phyloP scores from a whole-genome alignment of 1,139 yeast genomes.

The Diutina pseudorugosa region DNA sequence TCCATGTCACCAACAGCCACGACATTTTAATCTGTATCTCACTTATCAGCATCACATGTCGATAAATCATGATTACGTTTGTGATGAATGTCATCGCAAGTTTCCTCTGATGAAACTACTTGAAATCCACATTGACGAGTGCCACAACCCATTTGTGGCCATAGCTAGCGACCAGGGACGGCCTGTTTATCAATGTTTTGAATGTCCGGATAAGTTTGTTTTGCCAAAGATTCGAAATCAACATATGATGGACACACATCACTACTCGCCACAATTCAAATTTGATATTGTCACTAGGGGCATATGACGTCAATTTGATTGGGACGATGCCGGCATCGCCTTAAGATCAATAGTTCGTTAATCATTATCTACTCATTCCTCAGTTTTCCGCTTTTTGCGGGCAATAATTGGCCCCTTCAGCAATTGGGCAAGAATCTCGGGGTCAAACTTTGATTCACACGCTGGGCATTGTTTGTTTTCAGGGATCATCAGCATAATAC shows the following conservation, averaged over 20 bases:
- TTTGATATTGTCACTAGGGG: slow-evolving; percentile 23
- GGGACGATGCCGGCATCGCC: background rate
- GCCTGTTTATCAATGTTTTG: slow-evolving; percentile 29
- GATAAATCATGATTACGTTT: slow-evolving; percentile 16
- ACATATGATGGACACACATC: slow-evolving; percentile 39
- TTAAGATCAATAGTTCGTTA: background rate
- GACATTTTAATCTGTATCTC: slow-evolving; percentile 11
- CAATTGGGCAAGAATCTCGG: slow-evolving; percentile 30
- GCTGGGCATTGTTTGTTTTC: slow-evolving; percentile 41
- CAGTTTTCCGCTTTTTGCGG: slow-evolving; percentile 17
- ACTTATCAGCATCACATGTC: slow-evolving; percentile 21
- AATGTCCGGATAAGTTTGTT: slow-evolving; percentile 16
- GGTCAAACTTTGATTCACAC: slow-evolving; percentile 39
- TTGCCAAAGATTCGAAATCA: slow-evolving; percentile 23
- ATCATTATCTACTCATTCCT: background rate
- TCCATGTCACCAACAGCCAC: background rate
- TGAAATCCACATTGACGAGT: slow-evolving; percentile 38
- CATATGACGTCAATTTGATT: slow-evolving; percentile 4
- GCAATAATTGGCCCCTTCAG: slow-evolving; percentile 19
- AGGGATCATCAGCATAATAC: slow-evolving; percentile 59
- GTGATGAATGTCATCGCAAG: slow-evolving; percentile 27
- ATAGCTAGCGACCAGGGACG: slow-evolving; percentile 25
- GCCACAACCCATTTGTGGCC: slow-evolving; percentile 37
- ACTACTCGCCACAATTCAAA: slow-evolving; percentile 31
- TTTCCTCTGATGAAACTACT: slow-evolving; percentile 30